Percentiles rank a stretch among this genome's conserved stretches.
phyloP scores from a whole-genome alignment of 2,329 filamentous ascomycete species.

The Aspergillus luchuensis region DNA sequence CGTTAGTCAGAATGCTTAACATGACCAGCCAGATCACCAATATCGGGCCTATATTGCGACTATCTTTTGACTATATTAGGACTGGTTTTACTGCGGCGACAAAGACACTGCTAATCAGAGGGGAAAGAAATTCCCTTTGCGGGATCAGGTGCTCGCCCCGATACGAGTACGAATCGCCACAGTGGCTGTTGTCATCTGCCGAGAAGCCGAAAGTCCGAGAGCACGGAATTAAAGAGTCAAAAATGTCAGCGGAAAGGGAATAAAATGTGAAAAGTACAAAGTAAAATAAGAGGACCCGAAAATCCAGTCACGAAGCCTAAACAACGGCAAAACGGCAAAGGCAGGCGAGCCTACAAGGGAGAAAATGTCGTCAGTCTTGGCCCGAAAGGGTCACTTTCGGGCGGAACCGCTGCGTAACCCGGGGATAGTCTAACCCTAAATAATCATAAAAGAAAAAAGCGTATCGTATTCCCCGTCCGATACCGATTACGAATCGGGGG shows the following conservation, averaged over 20 bases:
- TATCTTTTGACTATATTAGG: neutral
- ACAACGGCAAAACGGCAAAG: constrained; percentile 12
- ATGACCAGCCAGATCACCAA: neutral
- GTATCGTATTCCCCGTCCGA: neutral
- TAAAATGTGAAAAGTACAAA: constrained; percentile 3
- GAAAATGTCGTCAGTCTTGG: constrained; percentile 19
- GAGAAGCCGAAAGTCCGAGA: constrained; percentile 9
- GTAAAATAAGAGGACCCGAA: constrained; percentile 2
- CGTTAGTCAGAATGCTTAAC: neutral
- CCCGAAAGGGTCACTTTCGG: constrained; percentile 20
- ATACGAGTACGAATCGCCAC: constrained; percentile 17
- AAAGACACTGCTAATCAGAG: neutral
- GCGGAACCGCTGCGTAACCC: constrained; percentile 22
- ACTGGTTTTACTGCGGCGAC: neutral
- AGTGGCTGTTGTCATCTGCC: constrained; percentile 11
- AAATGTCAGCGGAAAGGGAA: neutral
- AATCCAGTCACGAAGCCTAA: constrained; percentile 3
- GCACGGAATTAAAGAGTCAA: neutral
- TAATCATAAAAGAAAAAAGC: neutral
- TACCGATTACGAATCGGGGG: neutral
- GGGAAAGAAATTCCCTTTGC: constrained; percentile 1
- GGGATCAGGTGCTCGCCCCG: constrained; percentile 14
- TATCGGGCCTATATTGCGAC: too few species aligned
- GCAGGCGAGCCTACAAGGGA: neutral
- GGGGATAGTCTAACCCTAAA: constrained; percentile 20